Percentiles rank a stretch among this genome's conserved stretches.
Evolutionary conservation across 352 stramenopile species (phyloP).

Genomic region (Globisporangium abappressorium): DNA sequence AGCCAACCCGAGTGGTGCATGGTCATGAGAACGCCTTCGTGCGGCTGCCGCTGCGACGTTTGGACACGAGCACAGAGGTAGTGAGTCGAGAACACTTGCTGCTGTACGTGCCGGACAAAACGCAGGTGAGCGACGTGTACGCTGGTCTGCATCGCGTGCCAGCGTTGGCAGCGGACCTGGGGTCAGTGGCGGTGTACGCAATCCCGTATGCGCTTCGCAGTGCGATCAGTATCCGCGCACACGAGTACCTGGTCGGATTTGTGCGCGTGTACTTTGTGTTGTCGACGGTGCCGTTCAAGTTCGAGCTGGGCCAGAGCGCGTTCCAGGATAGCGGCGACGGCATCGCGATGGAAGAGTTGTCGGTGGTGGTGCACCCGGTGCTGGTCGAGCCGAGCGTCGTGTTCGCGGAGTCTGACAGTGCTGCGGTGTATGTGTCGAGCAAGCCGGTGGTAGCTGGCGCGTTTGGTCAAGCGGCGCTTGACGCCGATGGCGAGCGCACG

Average conservation of each 20-base stretch:
- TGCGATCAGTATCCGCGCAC: neutral
- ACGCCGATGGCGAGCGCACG: no score
- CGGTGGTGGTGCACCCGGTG: conserved; percentile 32
- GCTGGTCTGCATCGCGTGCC: neutral
- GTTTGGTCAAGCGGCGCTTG: no score
- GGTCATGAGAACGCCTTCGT: neutral
- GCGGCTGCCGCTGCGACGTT: neutral
- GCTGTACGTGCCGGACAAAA: neutral
- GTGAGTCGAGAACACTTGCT: neutral
- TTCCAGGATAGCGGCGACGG: conserved; percentile 31
- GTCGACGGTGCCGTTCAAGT: conserved; percentile 23
- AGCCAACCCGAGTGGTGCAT: neutral
- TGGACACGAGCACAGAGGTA: neutral
- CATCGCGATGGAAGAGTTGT: conserved; percentile 37
- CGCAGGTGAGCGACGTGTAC: neutral
- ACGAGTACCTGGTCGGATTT: neutral
- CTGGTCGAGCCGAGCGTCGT: neutral
- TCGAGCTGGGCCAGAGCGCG: conserved; percentile 28
- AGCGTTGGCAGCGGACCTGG: neutral
- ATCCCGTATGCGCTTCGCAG: neutral
- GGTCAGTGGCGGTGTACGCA: neutral
- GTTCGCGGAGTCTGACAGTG: no score
- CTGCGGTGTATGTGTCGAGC: no score
- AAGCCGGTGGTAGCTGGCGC: no score
- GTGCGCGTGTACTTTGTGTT: no score